phyloP scores from a whole-genome alignment of 345 rosid species.

The Luvunga scandens region DNA sequence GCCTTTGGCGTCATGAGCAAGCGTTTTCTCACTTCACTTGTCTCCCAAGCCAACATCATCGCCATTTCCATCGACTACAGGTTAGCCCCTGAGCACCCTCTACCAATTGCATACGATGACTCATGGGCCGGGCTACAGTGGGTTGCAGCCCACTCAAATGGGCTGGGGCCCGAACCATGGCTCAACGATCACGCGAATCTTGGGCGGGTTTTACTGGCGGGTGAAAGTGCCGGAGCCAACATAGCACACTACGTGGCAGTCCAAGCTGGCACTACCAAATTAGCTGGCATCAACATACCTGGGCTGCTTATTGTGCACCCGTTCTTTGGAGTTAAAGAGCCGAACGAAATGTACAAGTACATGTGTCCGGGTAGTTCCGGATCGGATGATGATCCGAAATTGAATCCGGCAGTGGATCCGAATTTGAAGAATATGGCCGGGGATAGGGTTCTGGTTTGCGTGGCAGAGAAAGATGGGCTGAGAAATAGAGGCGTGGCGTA shows the following conservation, averaged over 20 bases:
- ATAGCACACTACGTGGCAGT: conserved; percentile 29
- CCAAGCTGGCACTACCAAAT: conserved; percentile 24
- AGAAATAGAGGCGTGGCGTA: conserved; percentile 30
- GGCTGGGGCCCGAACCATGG: conserved; percentile 33
- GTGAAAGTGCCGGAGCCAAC: conserved; percentile 47
- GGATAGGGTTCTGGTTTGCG: conserved; percentile 36
- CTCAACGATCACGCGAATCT: conserved; percentile 27
- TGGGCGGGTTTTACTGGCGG: conserved; percentile 26
- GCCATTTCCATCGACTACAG: conserved; percentile 35
- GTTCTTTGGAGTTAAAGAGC: conserved; percentile 35
- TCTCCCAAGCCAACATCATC: conserved; percentile 16
- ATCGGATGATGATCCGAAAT: conserved; percentile 29
- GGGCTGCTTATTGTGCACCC: conserved; percentile 35
- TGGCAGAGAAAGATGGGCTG: conserved; percentile 43
- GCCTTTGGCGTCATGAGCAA: conserved; percentile 13
- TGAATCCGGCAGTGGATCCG: conserved; percentile 30
- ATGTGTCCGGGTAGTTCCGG: conserved; percentile 41
- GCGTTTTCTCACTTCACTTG: conserved; percentile 9
- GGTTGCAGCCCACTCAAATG: conserved; percentile 23
- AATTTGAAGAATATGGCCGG: conserved; percentile 33
- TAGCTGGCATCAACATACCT: conserved; percentile 14
- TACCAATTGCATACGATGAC: conserved; percentile 41
- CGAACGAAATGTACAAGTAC: conserved; percentile 25
- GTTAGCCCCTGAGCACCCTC: conserved; percentile 37
- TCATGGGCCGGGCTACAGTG: conserved; percentile 41